These are phyloP conservation scores for Malus hybrid DNA, from an alignment of 331 rosid genomes.

Conservation along the genomic window DNA sequence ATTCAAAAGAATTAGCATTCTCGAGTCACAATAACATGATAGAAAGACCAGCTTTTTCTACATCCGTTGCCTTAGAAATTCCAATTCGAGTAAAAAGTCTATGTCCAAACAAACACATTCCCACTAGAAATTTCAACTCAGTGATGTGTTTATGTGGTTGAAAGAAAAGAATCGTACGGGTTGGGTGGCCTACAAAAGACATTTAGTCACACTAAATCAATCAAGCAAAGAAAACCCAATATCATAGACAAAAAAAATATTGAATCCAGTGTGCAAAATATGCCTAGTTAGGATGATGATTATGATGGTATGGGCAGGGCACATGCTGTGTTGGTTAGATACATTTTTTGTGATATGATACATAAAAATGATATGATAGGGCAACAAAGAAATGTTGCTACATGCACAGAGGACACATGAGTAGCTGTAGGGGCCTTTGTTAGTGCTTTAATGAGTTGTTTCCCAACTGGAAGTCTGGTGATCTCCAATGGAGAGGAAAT, in stretches of 20 bases:
- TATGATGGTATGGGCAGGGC: conserved; percentile 13
- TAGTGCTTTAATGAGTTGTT: conserved; percentile 39
- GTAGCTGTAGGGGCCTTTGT: conserved; percentile 19
- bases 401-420: conserved; percentile 17
- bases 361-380: not conserved
- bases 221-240: not conserved
- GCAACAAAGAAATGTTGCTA: conserved; percentile 5
- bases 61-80: too few species aligned
- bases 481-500: conserved; percentile 26
- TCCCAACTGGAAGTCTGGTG: conserved; percentile 26
- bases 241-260: not conserved
- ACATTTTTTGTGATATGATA: not conserved
- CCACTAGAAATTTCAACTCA: not conserved
- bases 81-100: not conserved
- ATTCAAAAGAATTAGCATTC: not conserved
- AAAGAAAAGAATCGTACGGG: not conserved
- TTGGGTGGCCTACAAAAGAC: conserved; percentile 8
- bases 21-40: too few species aligned
- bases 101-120: not conserved
- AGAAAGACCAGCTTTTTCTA: too few species aligned
- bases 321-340: conserved; percentile 28
- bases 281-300: not conserved
- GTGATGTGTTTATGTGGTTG: not conserved
- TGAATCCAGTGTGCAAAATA: not conserved
- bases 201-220: not conserved